Percentiles rank a stretch among this genome's conserved stretches.
Evolutionary conservation across 2,329 filamentous ascomycete species (phyloP).

Genomic region (Cryphonectria radicalis): DNA sequence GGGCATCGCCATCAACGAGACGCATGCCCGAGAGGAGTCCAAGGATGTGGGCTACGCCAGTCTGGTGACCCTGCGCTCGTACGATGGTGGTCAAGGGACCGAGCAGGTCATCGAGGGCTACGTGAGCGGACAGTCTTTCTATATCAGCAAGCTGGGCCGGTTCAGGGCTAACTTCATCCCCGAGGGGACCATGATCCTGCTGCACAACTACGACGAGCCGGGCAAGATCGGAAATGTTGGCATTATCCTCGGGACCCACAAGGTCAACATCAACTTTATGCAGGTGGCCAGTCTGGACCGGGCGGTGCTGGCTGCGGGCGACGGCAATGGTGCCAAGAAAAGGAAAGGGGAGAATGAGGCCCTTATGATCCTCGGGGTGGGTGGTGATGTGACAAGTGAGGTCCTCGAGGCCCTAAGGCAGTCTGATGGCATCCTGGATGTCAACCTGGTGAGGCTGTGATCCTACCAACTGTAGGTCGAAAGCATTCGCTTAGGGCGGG

Average conservation of each 20-base stretch:
- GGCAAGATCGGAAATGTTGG: slow-evolving; percentile 85
- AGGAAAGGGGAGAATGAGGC: slow-evolving; percentile 63
- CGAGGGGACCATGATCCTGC: slow-evolving; percentile 74
- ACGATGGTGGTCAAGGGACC: slow-evolving; percentile 37
- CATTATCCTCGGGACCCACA: slow-evolving; percentile 67
- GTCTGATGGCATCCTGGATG: slow-evolving; percentile 59
- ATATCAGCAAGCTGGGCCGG: slow-evolving; percentile 73
- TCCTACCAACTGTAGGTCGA: neutral
- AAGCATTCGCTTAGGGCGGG: too few species aligned
- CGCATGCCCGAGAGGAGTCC: slow-evolving; percentile 63
- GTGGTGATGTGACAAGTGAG: slow-evolving; percentile 64
- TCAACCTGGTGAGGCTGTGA: slow-evolving; percentile 55
- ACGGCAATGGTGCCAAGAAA: slow-evolving; percentile 34
- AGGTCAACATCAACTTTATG: slow-evolving; percentile 83
- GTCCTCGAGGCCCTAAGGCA: slow-evolving; percentile 53
- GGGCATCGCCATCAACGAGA: slow-evolving; percentile 78
- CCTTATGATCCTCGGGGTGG: slow-evolving; percentile 80
- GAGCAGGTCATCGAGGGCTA: slow-evolving; percentile 66
- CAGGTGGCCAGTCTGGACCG: slow-evolving; percentile 64
- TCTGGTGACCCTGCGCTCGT: slow-evolving; percentile 70
- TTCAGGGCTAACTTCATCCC: slow-evolving; percentile 77
- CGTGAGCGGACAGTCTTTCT: slow-evolving; percentile 64
- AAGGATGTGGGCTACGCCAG: slow-evolving; percentile 69
- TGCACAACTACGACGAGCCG: slow-evolving; percentile 80
- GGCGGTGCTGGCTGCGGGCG: slow-evolving; percentile 33